Evolutionary conservation across 169 alveolate genomes (phyloP), one percentile per base, ranked within the genome.

Genomic region (Besnoitia besnoiti): DNA sequence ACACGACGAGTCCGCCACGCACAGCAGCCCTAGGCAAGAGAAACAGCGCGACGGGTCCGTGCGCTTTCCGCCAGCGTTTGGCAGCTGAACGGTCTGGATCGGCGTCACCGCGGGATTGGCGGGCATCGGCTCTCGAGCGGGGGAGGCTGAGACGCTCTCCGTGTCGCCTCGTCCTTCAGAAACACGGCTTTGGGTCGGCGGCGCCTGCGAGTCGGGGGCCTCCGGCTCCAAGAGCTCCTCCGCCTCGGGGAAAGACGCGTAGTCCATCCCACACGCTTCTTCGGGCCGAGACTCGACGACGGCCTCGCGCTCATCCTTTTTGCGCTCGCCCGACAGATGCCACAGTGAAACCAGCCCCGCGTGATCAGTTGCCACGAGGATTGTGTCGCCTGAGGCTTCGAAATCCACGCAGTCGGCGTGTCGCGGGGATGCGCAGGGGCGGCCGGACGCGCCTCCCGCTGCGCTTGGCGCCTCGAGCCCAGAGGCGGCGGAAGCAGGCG

Each of bases 21-120:
- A n/a, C 39, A 73, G 39, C 46, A 73, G n/a, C 8, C 47, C 47
- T n/a, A 73, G 44, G 46, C 82, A 73, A 19, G 82, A 73, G 82
- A 73, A 73, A 73, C 82, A 73, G 82, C 82, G 82, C 40, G 82
- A 35, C 21, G 82, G 24, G 44, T 73, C 82, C 24, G 47, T 16
- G 27, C n/a, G 16, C 39, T 42, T 73, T 0, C 46, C n/a, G 14
- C 47, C 82, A 27, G 82, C 46, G 82, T n/a, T 39, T 1, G 82
- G 44, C 14, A 73, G 82, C n/a, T 73, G 82, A 7, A n/a, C 30
- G 1, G 82, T 16, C 0, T 39, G 44, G 46, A 73, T 1, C 47
- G 24, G 16, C n/a, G 12, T 5, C 12, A 55, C 67, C 1, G 30
- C 67, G 3, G 67, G 67, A 21, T 55, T n/a, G 12, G 67, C 27